Evolutionary conservation across 2,329 filamentous ascomycete species (phyloP).

Genomic region (Cercospora sp.): DNA sequence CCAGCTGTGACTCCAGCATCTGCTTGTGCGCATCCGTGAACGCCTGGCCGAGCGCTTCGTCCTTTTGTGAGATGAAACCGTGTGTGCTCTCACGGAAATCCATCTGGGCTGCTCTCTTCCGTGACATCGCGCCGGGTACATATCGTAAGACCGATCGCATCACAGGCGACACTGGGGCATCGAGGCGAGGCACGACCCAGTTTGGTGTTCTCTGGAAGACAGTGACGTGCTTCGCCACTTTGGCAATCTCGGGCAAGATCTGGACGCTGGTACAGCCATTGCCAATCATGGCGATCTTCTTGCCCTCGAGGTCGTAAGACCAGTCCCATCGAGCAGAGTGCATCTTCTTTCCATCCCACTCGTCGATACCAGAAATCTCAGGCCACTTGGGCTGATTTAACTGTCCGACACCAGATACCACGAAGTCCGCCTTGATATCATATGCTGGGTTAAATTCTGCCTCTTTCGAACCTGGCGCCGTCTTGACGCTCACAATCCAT

Average conservation of each 20-base stretch:
- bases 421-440: conserved; percentile 56
- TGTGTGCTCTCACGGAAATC: conserved; percentile 55
- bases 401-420: conserved; percentile 62
- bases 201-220: conserved; percentile 61
- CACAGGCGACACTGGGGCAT: conserved; percentile 48
- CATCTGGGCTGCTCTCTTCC: conserved; percentile 55
- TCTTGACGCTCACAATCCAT: conserved; percentile 53
- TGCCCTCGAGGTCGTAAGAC: conserved; percentile 55
- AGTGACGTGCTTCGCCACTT: conserved; percentile 51
- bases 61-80: conserved; percentile 46
- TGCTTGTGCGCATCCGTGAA: conserved; percentile 41
- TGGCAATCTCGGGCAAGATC: conserved; percentile 59
- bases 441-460: conserved; percentile 55
- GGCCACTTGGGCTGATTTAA: conserved; percentile 57
- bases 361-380: conserved; percentile 49
- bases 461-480: conserved; percentile 54
- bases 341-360: conserved; percentile 56
- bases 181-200: conserved; percentile 58
- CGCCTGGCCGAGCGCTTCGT: conserved; percentile 45
- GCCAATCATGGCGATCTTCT: conserved; percentile 60
- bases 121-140: conserved; percentile 52
- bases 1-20: conserved; percentile 49
- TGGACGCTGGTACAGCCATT: conserved; percentile 61
- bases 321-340: conserved; percentile 63
- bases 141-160: conserved; percentile 50